Percentiles rank a stretch among this genome's conserved stretches.
phyloP scores from a whole-genome alignment of 805 yeast species.

The Yamadazyma sp. region DNA sequence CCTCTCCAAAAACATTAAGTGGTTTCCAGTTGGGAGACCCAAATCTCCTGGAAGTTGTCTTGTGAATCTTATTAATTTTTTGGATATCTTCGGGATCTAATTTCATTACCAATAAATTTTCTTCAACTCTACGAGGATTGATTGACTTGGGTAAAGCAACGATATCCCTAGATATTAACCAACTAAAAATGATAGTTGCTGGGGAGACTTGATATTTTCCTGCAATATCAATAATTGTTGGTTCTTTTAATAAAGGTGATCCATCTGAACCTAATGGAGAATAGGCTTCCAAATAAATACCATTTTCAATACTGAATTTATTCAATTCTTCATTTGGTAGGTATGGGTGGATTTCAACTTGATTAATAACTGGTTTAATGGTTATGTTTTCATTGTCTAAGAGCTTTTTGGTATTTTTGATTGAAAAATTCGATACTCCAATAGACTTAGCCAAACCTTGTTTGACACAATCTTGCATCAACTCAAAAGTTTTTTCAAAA shows the following conservation, averaged over 20 bases:
- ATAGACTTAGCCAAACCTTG: slow-evolving; percentile 56
- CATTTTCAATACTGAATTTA: slow-evolving; percentile 50
- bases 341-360: slow-evolving; percentile 33
- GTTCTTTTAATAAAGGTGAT: slow-evolving; percentile 52
- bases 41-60: slow-evolving; percentile 10
- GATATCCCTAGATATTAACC: slow-evolving; percentile 40
- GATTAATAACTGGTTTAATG: slow-evolving; percentile 33
- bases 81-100: slow-evolving; percentile 37
- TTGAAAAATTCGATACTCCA: slow-evolving; percentile 75
- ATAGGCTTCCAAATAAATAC: slow-evolving; percentile 67
- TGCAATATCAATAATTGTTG: slow-evolving; percentile 42
- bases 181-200: slow-evolving; percentile 51
- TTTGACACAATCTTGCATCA: slow-evolving; percentile 55
- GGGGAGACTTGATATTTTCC: slow-evolving; percentile 40
- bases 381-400: slow-evolving; percentile 32
- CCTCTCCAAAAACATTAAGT: slow-evolving; percentile 12
- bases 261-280: slow-evolving; percentile 69
- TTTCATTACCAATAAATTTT: slow-evolving; percentile 33
- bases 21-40: slow-evolving; percentile 14
- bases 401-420: slow-evolving; percentile 30
- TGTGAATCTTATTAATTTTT: slow-evolving; percentile 22
- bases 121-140: slow-evolving; percentile 25
- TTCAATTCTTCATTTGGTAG: slow-evolving; percentile 66
- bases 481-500: slow-evolving; percentile 51
- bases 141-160: slow-evolving; percentile 38